Evolutionary conservation across 2,329 filamentous ascomycete species (phyloP).

Genomic region (Pezizomycotina sp.): DNA sequence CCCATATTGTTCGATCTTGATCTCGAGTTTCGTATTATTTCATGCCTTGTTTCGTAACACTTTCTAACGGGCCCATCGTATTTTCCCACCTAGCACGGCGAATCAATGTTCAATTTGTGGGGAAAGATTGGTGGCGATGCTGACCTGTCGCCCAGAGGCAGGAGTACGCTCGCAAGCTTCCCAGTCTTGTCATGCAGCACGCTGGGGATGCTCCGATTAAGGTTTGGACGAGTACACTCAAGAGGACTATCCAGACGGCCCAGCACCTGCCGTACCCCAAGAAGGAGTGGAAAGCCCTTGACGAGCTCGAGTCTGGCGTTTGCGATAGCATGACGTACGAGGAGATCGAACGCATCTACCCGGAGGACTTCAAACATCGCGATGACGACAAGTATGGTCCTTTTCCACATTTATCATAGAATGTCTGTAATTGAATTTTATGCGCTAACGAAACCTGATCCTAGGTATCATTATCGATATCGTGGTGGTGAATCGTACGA

Average conservation of each 20-base stretch:
- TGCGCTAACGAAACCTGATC: background rate
- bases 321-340: constrained; percentile 94
- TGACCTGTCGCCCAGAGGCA: constrained; percentile 65
- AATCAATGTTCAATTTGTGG: constrained; percentile 78
- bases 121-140: constrained; percentile 90
- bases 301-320: constrained; percentile 90
- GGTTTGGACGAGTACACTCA: constrained; percentile 59
- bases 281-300: constrained; percentile 94
- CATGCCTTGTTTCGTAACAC: too few relatives aligned
- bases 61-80: too few relatives aligned
- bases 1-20: too few relatives aligned
- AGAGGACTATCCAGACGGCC: constrained; percentile 80
- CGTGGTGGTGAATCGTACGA: constrained; percentile 89
- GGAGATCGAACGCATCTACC: constrained; percentile 78
- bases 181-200: constrained; percentile 73
- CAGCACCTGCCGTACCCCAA: constrained; percentile 83
- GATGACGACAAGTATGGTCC: constrained; percentile 72
- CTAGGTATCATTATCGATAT: constrained; percentile 78
- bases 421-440: too few relatives aligned
- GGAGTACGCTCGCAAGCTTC: constrained; percentile 70
- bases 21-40: too few relatives aligned
- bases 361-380: constrained; percentile 85
- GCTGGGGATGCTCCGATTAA: constrained; percentile 64
- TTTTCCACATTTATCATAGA: background rate
- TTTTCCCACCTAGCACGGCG: constrained; percentile 63